Conservation (phyloP, 176 grass and related monocot genomes). For the Bromus sterilis region DNA sequence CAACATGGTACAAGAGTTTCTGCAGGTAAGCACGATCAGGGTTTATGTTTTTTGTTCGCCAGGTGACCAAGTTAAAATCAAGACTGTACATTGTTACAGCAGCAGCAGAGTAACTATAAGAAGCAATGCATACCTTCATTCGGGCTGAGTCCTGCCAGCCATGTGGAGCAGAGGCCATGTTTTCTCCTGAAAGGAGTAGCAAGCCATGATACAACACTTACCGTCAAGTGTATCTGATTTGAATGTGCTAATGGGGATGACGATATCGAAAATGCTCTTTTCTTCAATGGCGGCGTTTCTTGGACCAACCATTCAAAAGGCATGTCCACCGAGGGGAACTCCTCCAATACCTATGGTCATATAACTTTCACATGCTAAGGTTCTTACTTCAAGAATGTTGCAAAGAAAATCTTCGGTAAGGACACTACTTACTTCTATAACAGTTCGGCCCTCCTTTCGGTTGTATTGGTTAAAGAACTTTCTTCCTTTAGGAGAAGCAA, state of each 20-base stretch:
- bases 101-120: background rate
- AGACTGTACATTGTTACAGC: background rate
- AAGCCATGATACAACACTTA: constrained; percentile 61
- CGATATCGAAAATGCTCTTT: constrained; percentile 85
- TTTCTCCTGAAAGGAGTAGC: constrained; percentile 80
- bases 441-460: constrained; percentile 79
- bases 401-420: background rate
- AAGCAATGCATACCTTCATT: constrained; percentile 35
- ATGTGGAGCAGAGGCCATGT: constrained; percentile 68
- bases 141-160: constrained; percentile 56
- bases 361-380: background rate
- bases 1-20: constrained; percentile 55
- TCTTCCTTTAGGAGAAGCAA: constrained; percentile 92
- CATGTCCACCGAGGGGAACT: constrained; percentile 78
- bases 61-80: background rate
- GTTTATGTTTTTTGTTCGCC: background rate
- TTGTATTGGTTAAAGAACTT: constrained; percentile 75
- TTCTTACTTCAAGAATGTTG: background rate
- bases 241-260: constrained; percentile 58
- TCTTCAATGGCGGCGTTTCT: constrained; percentile 67
- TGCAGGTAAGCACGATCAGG: constrained; percentile 9
- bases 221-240: constrained; percentile 65
- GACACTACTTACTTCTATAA: constrained; percentile 57
- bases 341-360: constrained; percentile 41
- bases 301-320: constrained; percentile 90